A percentile compares a stretch with the other conserved stretches of the same genome.
Evolutionary conservation across 1,284 basidiomycete genomes (phyloP).

Genomic region (Marasmius fiardii): DNA sequence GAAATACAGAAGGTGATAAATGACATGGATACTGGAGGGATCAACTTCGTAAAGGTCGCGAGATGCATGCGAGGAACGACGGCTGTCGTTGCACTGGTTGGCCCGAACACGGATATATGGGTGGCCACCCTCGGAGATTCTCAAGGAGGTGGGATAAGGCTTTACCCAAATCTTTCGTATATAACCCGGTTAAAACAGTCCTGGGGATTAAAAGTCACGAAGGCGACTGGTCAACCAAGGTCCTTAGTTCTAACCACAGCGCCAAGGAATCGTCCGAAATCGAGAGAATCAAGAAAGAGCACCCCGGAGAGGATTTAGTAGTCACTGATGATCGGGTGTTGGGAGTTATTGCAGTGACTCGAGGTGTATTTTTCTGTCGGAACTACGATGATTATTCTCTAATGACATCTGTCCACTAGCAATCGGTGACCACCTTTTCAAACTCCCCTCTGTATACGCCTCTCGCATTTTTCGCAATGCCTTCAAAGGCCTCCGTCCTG

Average conservation of each 20-base stretch:
- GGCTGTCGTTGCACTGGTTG: constrained; percentile 29
- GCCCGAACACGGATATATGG: constrained; percentile 31
- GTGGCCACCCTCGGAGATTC: constrained; percentile 36
- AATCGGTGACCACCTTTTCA: constrained; percentile 33
- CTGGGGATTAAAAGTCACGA: constrained; percentile 21
- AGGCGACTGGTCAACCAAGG: constrained; percentile 23
- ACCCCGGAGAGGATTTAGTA: constrained; percentile 30
- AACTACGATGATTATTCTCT: neutral
- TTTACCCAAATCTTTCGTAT: too few species aligned
- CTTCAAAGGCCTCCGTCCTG: constrained; percentile 20
- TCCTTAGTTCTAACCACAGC: constrained; percentile 32
- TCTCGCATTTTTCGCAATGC: constrained; percentile 27
- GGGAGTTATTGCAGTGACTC: constrained; percentile 32
- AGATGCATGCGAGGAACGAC: constrained; percentile 34
- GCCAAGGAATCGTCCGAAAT: constrained; percentile 26
- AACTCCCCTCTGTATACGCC: constrained; percentile 31
- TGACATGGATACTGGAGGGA: constrained; percentile 16
- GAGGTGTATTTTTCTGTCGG: constrained; percentile 21
- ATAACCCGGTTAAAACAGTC: constrained; percentile 18
- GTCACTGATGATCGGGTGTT: constrained; percentile 26
- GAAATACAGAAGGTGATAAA: constrained; percentile 36
- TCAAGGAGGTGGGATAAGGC: constrained; percentile 33
- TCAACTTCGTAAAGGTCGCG: constrained; percentile 27
- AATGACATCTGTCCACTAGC: constrained; percentile 23
- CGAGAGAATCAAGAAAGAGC: constrained; percentile 26